Evolutionary conservation across 2,329 filamentous ascomycete genomes (phyloP), one percentile per base, ranked within the genome.

Genomic region (Venturia carpophila): DNA sequence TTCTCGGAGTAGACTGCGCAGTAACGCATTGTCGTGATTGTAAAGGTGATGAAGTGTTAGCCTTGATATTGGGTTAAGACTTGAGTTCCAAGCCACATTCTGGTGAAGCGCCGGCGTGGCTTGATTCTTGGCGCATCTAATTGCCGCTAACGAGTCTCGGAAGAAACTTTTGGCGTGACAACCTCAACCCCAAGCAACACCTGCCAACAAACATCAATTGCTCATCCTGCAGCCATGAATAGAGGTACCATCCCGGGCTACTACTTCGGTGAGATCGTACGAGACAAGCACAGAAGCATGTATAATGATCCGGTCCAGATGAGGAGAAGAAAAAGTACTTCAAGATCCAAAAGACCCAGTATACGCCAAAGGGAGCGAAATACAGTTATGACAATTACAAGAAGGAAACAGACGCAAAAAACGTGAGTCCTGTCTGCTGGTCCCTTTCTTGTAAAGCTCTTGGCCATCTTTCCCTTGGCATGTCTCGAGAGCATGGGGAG

Each of bases 301-400:
- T 62, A 27, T 24, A 43, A 62, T 63, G 62, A 52, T 19, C 13
- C 15, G 19, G 65, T 64, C 11, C 62, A 75, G 77, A 82, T 67
- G 68, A 71, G 42, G 77, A 79, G 47, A 81, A 79, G 71, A 73
- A 75, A 62, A 82, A 80, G 66, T 82, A 82, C 70, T 82, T 82
- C 73, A 75, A 75, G 45, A 77, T 82, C 27, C 74, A 76, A 63
- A 72, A 73, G 19, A 72, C 76, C 37, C 74, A 76, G 71, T 63
- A 71, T 62, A 3, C 67, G 67, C 61, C 69, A 52, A 64, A 68
- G 13, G 69, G 69, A 7, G 70, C 74, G 4, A 78, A 77, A 66
- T 79, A 82, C 68, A 75, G 77, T 0, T 69, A 71, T 17, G 70
- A 75, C 13, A 79, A 79, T 60, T 72, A 81, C 10, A 69, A 69